Evolutionary conservation across 2,329 filamentous ascomycete species (phyloP), one percentile per base, ranked within the genome.

Genomic region (Ceratocystis eucalypticola): DNA sequence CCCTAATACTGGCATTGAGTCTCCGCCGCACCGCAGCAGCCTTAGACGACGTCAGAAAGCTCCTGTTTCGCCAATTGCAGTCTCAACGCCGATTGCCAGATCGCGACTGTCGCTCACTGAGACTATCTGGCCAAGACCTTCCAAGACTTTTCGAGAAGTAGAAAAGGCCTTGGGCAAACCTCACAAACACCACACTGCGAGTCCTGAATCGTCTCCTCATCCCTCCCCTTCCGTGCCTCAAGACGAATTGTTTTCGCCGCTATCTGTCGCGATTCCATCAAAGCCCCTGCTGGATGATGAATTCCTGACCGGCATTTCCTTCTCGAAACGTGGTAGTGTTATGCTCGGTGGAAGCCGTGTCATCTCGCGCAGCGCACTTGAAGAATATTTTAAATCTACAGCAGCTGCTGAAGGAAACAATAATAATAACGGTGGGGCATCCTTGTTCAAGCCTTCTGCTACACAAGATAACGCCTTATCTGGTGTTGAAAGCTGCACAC

Each of bases 261-360:
- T 86, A 72, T 80, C 77, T 71, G 80, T 84, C 62, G 72, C 75
- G 67, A 84, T 86, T 71, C 83, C 83, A 55, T 80, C 79, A 65
- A 80, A 82, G 66, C 77, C 74, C 71, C 76, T 86, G 66, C 75
- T 85, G 69, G 83, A 84, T 69, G 81, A 84, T 75, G 81, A 80
- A 71, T 81, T 83, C 72, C 74, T 86, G 71, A 78, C 76, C 69
- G 77, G 78, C 66, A 74, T 87, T 70, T 79, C 79, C 70, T 87
- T 87, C 72, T 85, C 84, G 67, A 84, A 84, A 69, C 79, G 84
- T 70, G 84, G 84, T 70, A 86, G 84, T 74, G 77, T 87, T 71
- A 83, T 87, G 20, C 66, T 68, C 53, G 66, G 64, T 30, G 66
- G 64, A 6, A 59, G 48, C 61, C 53, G 66, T 33, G 66, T 68